Percentiles rank a stretch among this genome's conserved stretches.
Conservation (phyloP, 495 filamentous ascomycete species). For the Aspergillus carlsbadensis region DNA sequence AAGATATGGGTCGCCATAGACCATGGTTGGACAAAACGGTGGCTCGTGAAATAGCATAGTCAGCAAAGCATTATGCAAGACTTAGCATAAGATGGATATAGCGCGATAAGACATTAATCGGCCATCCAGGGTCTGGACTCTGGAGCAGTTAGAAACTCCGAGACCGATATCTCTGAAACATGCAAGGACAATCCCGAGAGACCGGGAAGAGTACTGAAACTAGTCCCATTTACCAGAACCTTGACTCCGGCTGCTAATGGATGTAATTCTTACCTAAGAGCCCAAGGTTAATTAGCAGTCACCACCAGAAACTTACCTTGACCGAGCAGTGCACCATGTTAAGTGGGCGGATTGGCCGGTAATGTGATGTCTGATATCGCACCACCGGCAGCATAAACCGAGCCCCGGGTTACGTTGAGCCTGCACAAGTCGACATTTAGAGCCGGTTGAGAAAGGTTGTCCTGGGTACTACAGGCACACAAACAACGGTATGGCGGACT, state of each 20-base stretch:
- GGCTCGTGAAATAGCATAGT: no score
- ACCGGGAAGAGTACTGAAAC: background rate
- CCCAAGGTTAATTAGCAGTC: conserved; percentile 5
- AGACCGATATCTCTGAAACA: no score
- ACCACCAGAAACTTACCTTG: conserved; percentile 7
- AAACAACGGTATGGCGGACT: conserved; percentile 38
- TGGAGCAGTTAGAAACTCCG: no score
- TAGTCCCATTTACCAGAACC: background rate
- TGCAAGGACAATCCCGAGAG: background rate
- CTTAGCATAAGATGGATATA: no score
- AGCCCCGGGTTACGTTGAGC: conserved; percentile 9
- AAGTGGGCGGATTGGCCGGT: background rate
- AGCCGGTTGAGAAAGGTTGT: conserved; percentile 4
- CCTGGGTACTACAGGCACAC: conserved; percentile 40
- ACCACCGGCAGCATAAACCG: background rate
- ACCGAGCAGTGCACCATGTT: background rate
- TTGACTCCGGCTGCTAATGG: background rate
- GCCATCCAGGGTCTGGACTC: no score
- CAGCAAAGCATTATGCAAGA: no score
- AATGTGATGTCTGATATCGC: background rate
- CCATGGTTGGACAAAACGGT: no score
- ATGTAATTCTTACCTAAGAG: background rate
- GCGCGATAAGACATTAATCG: no score
- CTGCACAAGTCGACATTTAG: conserved; percentile 4
- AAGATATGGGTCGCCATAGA: no score